Percentiles rank a stretch among this genome's conserved stretches.
Evolutionary conservation across 1,139 yeast species (phyloP).

Genomic region (Nematodospora anomalae): DNA sequence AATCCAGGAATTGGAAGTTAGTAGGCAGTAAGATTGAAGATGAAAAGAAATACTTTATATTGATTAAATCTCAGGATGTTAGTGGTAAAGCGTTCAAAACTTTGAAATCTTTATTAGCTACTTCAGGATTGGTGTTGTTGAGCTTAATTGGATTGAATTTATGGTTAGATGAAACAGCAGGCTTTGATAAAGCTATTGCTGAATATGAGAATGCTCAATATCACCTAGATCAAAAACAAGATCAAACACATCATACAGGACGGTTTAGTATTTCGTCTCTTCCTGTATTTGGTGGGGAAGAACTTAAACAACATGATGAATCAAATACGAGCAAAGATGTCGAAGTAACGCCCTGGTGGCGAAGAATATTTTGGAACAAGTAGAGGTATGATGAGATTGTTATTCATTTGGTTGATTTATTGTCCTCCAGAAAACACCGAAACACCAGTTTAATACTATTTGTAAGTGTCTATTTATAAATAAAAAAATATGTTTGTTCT

Average conservation of each 20-base stretch:
- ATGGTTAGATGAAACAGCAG: conserved; percentile 20
- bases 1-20: conserved; percentile 36
- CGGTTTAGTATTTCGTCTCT: conserved; percentile 4
- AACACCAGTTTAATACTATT: no score
- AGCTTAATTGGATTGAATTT: conserved; percentile 31
- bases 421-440: no score
- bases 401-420: background rate
- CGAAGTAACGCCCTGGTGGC: conserved; percentile 1
- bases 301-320: conserved; percentile 1
- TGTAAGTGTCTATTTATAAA: no score
- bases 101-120: conserved; percentile 31
- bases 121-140: conserved; percentile 34
- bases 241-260: background rate
- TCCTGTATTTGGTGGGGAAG: conserved; percentile 5
- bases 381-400: background rate
- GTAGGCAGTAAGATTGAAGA: conserved; percentile 30
- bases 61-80: conserved; percentile 18
- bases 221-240: background rate
- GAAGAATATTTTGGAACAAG: conserved; percentile 4
- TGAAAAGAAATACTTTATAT: conserved; percentile 29
- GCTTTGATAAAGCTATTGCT: conserved; percentile 4
- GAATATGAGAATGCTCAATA: conserved; percentile 4
- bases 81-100: conserved; percentile 15
- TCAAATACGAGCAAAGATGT: background rate
- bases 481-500: no score